Evolutionary conservation across 2,329 filamentous ascomycete species (phyloP).

Genomic region (Plectosphaerella sp.): DNA sequence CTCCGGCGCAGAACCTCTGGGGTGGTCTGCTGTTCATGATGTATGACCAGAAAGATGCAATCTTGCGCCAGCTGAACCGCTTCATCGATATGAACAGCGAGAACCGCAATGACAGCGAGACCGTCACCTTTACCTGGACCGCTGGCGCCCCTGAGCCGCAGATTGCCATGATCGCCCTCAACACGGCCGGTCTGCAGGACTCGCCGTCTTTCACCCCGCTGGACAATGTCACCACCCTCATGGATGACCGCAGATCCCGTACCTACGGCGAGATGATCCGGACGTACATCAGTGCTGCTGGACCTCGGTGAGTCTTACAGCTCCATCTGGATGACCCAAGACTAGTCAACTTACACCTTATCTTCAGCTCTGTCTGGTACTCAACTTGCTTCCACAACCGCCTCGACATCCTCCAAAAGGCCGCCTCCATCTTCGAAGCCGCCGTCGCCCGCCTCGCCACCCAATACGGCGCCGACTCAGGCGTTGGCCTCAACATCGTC

Average conservation of each 20-base stretch:
- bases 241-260: slow-evolving; percentile 1
- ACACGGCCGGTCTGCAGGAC: slow-evolving; percentile 4
- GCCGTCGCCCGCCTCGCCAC: background rate
- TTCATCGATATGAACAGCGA: background rate
- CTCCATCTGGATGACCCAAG: background rate
- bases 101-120: background rate
- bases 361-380: slow-evolving; percentile 5
- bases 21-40: slow-evolving; percentile 2
- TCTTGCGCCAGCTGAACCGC: background rate
- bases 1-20: background rate
- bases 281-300: background rate
- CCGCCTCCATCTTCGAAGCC: slow-evolving; percentile 1
- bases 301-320: background rate
- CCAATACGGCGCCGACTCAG: background rate
- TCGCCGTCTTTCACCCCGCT: slow-evolving; percentile 2
- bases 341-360: slow-evolving; percentile 1
- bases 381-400: slow-evolving; percentile 1
- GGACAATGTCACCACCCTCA: slow-evolving; percentile 1
- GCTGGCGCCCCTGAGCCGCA: background rate
- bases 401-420: slow-evolving; percentile 1
- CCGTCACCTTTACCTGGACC: background rate
- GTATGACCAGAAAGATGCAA: slow-evolving; percentile 1
- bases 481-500: slow-evolving; percentile 10
- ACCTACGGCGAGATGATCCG: background rate
- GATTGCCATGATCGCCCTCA: slow-evolving; percentile 3